phyloP scores from a whole-genome alignment of 2,329 filamentous ascomycete species.

The Falciphora oryzae region DNA sequence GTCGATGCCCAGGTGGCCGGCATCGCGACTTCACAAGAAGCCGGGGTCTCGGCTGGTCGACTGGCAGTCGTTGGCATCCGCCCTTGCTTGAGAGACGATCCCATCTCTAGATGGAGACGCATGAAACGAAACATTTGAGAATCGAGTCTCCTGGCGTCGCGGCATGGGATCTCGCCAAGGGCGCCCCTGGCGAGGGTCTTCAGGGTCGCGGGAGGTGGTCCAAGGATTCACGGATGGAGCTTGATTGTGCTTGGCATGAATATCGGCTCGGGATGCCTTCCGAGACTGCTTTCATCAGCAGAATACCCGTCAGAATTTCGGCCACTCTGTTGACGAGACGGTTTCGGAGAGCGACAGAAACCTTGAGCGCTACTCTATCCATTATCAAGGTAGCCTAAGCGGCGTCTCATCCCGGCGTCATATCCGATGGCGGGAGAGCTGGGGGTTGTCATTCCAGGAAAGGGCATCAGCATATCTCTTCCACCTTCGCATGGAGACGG shows the following conservation, averaged over 20 bases:
- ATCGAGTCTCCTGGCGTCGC: neutral
- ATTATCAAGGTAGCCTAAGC: no score
- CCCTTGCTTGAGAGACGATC: neutral
- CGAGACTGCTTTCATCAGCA: neutral
- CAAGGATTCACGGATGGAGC: neutral
- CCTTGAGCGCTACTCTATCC: no score
- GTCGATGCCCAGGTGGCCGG: neutral
- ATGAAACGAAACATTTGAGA: neutral
- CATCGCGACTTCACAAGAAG: neutral
- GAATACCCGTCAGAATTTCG: no score
- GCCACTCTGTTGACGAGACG: neutral
- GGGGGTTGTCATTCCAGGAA: no score
- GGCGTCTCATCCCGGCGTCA: no score
- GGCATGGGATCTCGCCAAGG: neutral
- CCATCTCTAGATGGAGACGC: neutral
- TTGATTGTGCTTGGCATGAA: neutral
- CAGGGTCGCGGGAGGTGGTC: neutral
- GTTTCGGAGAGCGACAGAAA: neutral
- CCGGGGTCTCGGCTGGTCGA: no score
- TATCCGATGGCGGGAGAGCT: no score
- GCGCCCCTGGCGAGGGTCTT: neutral
- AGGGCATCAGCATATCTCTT: no score
- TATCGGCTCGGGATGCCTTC: neutral
- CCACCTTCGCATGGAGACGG: neutral
- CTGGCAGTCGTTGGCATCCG: no score